Evolutionary conservation across 345 rosid genomes (phyloP), one percentile per base, ranked within the genome.

Genomic region (Rhodomyrtus tomentosa): DNA sequence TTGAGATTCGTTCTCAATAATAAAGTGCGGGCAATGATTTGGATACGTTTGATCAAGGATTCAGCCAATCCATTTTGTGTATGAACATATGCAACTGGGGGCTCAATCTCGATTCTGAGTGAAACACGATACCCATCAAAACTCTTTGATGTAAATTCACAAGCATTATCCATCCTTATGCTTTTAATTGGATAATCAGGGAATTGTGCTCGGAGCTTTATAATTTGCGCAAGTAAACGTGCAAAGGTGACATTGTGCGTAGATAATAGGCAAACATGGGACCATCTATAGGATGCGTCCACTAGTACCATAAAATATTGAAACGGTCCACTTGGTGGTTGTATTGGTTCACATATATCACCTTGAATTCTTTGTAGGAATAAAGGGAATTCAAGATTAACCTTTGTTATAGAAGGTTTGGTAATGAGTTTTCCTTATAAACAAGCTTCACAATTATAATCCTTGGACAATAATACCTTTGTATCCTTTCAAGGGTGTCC

Each of bases 81-180:
- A 55, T 87, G 54, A 40, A 53, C 82, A 83, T 85, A 50, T 8
- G 81, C 50, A 4, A 81, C 2, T 14, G 7, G 55, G 5, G n/a
- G 74, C 38, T 62, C 74, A 62, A 62, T 36, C 29, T 25, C 7
- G 6, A 84, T 84, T 25, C 42, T 21, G 10, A 45, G 49, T 45
- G 49, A 45, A 45, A 9, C 10, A 45, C 10, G 9, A 45, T 45
- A 45, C 49, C 2, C 49, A 45, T 85, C 24, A 18, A 83, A 86
- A 14, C 52, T 5, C 40, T 83, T n/a, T 3, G 83, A 83, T 12
- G 55, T 81, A 55, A 87, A 88, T 85, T 86, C 83, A 18, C 81
- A 7, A 55, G 24, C 45, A 81, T 87, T 87, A 81, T 83, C 82
- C 50, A 83, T 24, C 13, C 8, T 9, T 25, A 74, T 83, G 1